Evolutionary conservation across 2,329 filamentous ascomycete species (phyloP), one percentile per base, ranked within the genome.

Genomic region (Penicillium hesseltinei): DNA sequence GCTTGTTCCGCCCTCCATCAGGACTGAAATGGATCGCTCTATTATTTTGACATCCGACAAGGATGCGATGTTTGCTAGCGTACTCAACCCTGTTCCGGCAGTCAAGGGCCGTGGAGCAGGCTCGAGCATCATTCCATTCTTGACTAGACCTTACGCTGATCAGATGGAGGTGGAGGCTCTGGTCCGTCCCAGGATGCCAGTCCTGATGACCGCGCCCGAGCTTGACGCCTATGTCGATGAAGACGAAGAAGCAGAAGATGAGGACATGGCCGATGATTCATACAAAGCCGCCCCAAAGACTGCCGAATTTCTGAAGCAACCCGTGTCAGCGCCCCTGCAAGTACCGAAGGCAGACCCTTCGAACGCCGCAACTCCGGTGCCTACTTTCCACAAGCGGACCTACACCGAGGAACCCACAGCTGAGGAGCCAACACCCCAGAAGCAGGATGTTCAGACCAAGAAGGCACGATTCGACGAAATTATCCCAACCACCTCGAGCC

Each of bases 91-190:
- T 0, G 84, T 87, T 73, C 77, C 85, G 61, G 79, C 86, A 68
- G 78, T 84, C 67, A 81, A 86, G 69, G 83, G 87, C 42, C 80
- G 84, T 62, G 78, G 77, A 39, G 82, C 84, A 51, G 84, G 86
- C 59, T 81, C 89, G 29, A 94, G 88, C 71, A 88, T 96, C 47
- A 75, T 96, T 47, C 92, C 93, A 0, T 89, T 96, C 66, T 77
- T 97, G 27, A 84, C 86, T 8, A 82, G 86, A 54, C 82, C 84
- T 50, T 90, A 86, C 66, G 80, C 86, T 0, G 72, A 81, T 11
- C 83, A 88, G 49, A 79, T 84, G 56, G 83, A 82, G 17, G 84
- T 94, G 1, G 92, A 97, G 73, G 82, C 89, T 10, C 72, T 97
- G 55, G 79, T 83, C 23, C 73, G 80, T 51, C 81, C 81, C 13